These are phyloP conservation scores for Leccinum barrowsii DNA, from an alignment of 768 basidiomycete species.

Conservation along the genomic window DNA sequence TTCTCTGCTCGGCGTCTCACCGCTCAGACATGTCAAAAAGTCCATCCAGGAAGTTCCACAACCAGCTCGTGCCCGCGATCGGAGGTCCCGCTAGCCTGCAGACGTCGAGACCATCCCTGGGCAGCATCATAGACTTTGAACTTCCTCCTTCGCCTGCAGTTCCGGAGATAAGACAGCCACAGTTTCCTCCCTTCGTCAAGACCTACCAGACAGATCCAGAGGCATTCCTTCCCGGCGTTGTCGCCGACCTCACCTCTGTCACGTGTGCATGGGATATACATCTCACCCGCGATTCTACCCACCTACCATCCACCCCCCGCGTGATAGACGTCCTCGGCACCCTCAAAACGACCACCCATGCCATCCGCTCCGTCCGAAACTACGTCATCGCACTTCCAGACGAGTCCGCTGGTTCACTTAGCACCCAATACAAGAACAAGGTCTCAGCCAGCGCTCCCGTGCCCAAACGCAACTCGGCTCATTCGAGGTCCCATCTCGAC, in stretches of 20 bases:
- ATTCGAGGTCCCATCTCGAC: constrained; percentile 42
- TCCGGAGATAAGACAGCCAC: constrained; percentile 42
- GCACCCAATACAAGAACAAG: constrained; percentile 56
- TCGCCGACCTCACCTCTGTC: constrained; percentile 68
- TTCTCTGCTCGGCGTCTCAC: neutral
- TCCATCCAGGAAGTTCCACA: constrained; percentile 47
- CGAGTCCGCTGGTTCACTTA: constrained; percentile 56
- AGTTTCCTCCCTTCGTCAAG: constrained; percentile 55
- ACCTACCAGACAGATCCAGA: constrained; percentile 74
- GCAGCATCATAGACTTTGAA: constrained; percentile 47
- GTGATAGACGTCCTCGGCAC: constrained; percentile 61
- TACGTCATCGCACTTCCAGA: constrained; percentile 82
- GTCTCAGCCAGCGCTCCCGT: constrained; percentile 32
- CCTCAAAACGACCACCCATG: constrained; percentile 75
- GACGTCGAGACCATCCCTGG: constrained; percentile 36
- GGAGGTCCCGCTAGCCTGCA: constrained; percentile 53
- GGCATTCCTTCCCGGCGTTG: constrained; percentile 69
- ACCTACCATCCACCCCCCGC: constrained; percentile 9
- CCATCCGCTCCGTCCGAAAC: constrained; percentile 79
- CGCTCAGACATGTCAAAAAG: constrained; percentile 25
- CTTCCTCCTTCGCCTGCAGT: constrained; percentile 69
- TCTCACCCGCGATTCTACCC: constrained; percentile 10
- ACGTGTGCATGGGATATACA: constrained; percentile 60
- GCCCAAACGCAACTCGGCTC: constrained; percentile 35
- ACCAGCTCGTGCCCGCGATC: constrained; percentile 73